Evolutionary conservation across 2,329 filamentous ascomycete species (phyloP), one percentile per base, ranked within the genome.

Genomic region (Colletotrichum godetiae): DNA sequence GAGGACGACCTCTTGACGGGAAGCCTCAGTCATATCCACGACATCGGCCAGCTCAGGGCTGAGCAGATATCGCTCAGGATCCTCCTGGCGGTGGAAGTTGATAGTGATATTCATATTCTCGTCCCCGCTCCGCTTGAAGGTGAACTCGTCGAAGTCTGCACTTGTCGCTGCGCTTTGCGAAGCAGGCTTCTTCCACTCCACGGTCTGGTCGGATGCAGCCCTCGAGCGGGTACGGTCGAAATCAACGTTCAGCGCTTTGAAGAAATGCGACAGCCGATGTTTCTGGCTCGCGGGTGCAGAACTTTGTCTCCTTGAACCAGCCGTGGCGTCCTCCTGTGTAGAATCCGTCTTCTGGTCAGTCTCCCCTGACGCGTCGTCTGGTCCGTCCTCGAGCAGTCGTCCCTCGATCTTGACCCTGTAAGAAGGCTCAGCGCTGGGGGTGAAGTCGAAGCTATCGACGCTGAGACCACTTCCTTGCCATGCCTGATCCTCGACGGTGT

Each of bases 361-460:
- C 13, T 73, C 60, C n/a, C 63, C 55, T 2, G 27, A 19, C 2
- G 7, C 31, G 11, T 88, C 84, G 37, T 88, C 85, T 8, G 91
- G 87, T 56, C 89, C 87, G 67, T 94, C 92, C 75, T 95, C 93
- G 29, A 98, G 87, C 66, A 98, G 85, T 35, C 93, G 91, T 55
- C 95, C 97, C 83, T 98, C 94, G 75, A 99, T 96, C 85, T 95
- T 97, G 77, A 99, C 94, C 70, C 92, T 91, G 81, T 95, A 99
- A 12, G 92, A 93, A 2, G 94, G 93, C 77, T 95, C 93, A 76
- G 90, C 88, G 75, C 91, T 94, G 65, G 92, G 91, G 66, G 91
- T 92, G 79, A 97, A 95, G 80, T 97, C 95, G 76, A 97, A 97
- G 46, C 90, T 90, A 80, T 96, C 92, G 12, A 92, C 89, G 74